phyloP scores from a whole-genome alignment of 1,284 basidiomycete genomes.

The Ceratobasidium sp. region DNA sequence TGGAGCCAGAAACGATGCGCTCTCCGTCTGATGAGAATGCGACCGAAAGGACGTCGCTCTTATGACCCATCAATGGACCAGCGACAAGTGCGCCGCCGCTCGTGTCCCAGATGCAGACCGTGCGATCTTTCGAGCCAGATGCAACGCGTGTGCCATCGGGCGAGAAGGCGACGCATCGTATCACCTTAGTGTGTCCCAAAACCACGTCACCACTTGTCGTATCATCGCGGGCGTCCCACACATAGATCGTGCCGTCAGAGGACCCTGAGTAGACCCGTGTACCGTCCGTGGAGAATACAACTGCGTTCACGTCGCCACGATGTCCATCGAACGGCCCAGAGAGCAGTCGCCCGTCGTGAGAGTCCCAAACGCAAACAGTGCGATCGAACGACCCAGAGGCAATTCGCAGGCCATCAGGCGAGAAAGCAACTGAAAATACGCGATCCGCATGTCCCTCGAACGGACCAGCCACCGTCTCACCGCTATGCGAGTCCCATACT shows the following conservation, averaged over 20 bases:
- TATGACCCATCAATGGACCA: conserved; percentile 8
- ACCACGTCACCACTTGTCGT: no score
- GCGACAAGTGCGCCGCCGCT: neutral
- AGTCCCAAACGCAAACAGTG: conserved; percentile 24
- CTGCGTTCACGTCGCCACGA: neutral
- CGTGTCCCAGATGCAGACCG: neutral
- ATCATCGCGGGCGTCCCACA: conserved; percentile 12
- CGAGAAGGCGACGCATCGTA: no score
- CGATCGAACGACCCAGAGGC: conserved; percentile 24
- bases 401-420: conserved; percentile 18
- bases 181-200: no score
- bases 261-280: neutral
- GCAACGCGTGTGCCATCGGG: neutral
- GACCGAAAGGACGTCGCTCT: no score
- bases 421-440: conserved; percentile 30
- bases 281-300: neutral
- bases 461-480: no score
- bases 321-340: conserved; percentile 1
- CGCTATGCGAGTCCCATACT: no score
- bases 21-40: neutral
- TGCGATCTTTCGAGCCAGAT: neutral
- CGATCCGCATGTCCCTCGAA: no score
- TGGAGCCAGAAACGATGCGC: neutral
- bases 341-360: neutral
- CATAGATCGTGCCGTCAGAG: neutral